Evolutionary conservation across 306 rosid genomes (phyloP).

Genomic region (Acacia confusa): DNA sequence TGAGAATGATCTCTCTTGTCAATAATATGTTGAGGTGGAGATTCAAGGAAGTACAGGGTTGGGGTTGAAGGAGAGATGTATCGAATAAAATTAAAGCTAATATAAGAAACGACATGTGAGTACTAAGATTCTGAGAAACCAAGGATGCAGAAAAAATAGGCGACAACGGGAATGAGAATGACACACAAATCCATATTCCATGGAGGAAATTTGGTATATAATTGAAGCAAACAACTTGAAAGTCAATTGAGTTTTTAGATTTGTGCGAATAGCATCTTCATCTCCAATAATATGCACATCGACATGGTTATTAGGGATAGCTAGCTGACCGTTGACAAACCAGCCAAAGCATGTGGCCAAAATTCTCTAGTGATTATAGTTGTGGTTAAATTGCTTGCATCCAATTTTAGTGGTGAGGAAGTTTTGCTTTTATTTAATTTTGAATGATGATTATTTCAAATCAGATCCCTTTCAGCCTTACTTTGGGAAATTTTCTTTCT

Average conservation of each 20-base stretch:
- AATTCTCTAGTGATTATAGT: background rate
- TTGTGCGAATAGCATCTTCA: background rate
- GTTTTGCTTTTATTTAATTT: background rate
- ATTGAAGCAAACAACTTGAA: background rate
- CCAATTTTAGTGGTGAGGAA: background rate
- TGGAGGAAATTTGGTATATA: slow-evolving; percentile 5
- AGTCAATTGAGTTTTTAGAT: background rate
- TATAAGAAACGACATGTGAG: background rate
- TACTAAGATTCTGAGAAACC: background rate
- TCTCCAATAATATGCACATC: background rate
- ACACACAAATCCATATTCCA: slow-evolving; percentile 1
- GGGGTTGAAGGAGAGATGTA: background rate
- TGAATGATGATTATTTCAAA: background rate
- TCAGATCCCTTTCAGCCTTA: background rate
- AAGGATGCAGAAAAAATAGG: background rate
- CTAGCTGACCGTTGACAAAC: background rate
- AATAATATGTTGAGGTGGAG: background rate
- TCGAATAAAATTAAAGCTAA: slow-evolving; percentile 4
- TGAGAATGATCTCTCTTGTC: background rate
- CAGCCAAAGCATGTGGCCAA: background rate
- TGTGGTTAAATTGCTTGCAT: background rate
- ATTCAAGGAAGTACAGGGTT: background rate
- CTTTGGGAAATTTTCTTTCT: background rate
- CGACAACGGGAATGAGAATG: background rate
- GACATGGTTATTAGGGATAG: background rate